Conservation (phyloP, 257 asterid genomes). For the Nicotiana tabacum region DNA sequence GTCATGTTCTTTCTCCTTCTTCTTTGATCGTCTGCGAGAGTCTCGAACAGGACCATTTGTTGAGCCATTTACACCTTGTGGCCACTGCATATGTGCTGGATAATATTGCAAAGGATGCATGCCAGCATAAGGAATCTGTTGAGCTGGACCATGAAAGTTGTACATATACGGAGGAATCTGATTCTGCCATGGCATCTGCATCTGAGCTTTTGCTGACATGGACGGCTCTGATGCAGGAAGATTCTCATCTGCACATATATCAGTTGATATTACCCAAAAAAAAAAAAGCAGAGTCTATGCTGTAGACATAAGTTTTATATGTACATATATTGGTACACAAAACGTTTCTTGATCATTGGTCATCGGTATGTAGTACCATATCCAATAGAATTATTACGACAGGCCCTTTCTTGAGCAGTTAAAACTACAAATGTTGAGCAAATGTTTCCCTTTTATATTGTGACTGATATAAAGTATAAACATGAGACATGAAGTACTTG, state of each 20-base stretch:
- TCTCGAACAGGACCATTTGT: slow-evolving; percentile 26
- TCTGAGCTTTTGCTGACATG: slow-evolving; percentile 35
- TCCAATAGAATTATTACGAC: neutral
- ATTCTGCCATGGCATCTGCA: slow-evolving; percentile 76
- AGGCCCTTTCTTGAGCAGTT: neutral
- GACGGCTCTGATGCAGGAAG: slow-evolving; percentile 29
- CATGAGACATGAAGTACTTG: neutral
- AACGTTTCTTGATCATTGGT: neutral
- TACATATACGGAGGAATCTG: slow-evolving; percentile 68
- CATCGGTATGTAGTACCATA: neutral
- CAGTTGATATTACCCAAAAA: slow-evolving; percentile 2
- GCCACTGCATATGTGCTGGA: slow-evolving; percentile 62
- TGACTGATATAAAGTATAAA: neutral
- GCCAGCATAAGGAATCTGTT: slow-evolving; percentile 50
- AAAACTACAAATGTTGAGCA: neutral
- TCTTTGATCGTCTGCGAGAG: slow-evolving; percentile 32
- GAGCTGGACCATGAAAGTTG: slow-evolving; percentile 51
- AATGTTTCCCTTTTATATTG: neutral
- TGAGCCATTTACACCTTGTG: slow-evolving; percentile 21
- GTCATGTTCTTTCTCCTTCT: slow-evolving; percentile 46
- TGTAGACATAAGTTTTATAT: neutral
- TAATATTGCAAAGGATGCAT: slow-evolving; percentile 50
- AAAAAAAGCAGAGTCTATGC: neutral
- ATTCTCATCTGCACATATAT: slow-evolving; percentile 39
- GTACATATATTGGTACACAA: neutral